A percentile compares a stretch with the other conserved stretches of the same genome.
phyloP scores from a whole-genome alignment of 768 basidiomycete species.

The Tricholoma matsutake region DNA sequence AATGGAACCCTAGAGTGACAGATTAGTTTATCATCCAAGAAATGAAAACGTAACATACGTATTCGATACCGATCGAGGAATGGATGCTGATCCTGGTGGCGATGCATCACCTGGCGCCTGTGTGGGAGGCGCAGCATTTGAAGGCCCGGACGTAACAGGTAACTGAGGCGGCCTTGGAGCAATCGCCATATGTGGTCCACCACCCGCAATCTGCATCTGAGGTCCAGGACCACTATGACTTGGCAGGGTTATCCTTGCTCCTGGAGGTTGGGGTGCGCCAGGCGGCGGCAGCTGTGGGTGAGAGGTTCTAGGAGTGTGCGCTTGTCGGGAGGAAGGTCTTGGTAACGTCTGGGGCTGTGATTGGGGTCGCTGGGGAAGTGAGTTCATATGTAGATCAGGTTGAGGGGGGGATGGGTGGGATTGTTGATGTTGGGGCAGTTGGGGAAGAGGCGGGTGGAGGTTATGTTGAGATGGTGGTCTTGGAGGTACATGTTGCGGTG shows the following conservation, averaged over 20 bases:
- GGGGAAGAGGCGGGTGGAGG: constrained; percentile 30
- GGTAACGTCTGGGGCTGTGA: constrained; percentile 41
- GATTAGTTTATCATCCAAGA: constrained; percentile 7
- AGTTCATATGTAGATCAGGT: constrained; percentile 38
- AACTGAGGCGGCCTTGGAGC: constrained; percentile 30
- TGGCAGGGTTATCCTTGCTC: constrained; percentile 11
- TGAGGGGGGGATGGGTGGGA: constrained; percentile 40
- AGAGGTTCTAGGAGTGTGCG: constrained; percentile 17
- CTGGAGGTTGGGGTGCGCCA: constrained; percentile 4
- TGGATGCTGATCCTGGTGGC: constrained; percentile 12
- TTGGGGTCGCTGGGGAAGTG: constrained; percentile 52
- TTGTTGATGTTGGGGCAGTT: constrained; percentile 23
- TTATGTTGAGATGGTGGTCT: constrained; percentile 42
- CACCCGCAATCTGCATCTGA: constrained; percentile 20
- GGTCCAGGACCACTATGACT: constrained; percentile 12
- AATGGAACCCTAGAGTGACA: constrained; percentile 12
- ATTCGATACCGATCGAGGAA: constrained; percentile 9
- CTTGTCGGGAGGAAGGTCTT: constrained; percentile 13
- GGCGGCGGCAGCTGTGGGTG: constrained; percentile 15
- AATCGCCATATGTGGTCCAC: constrained; percentile 22
- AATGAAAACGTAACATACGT: constrained; percentile 7
- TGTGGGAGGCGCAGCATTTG: constrained; percentile 18
- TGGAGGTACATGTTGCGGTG: constrained; percentile 33
- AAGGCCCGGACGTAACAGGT: constrained; percentile 11
- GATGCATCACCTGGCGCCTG: constrained; percentile 22